Evolutionary conservation across 1,284 basidiomycete genomes (phyloP), one percentile per base, ranked within the genome.

Genomic region (Cryptococcus sp.): DNA sequence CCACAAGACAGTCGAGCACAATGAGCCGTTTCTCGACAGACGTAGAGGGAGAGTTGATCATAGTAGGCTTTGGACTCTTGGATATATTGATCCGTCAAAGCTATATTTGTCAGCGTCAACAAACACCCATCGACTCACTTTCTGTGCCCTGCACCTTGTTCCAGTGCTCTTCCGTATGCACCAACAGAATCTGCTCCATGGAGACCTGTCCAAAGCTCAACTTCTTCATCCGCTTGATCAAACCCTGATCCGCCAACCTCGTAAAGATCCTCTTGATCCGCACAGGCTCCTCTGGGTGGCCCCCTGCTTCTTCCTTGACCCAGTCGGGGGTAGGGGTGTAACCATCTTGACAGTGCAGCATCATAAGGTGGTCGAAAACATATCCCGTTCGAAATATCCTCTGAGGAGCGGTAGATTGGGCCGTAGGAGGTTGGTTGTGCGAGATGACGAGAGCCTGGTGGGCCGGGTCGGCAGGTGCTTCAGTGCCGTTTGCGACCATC

Each of bases 91-190:
- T 81, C 76, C 12, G 79, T 78, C 77, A 89, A 79, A 37, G 79
- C 85, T 93, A 40, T 37, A 19, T n/a, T n/a, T n/a, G 41, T 42
- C 21, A 37, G 23, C 37, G 32, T 22, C 25, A n/a, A 35, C 44
- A 26, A 18, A 34, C 26, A 16, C 18, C 11, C 16, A 24, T 14
- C 19, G 7, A 60, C 67, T 50, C 37, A 71, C 72, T 47, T 34
- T 68, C 66, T 1, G 69, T 83, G 18, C 80, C 82, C 57, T 86
- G 76, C 19, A 98, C 85, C 68, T 89, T 89, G 53, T 91, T 80
- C 91, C 92, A 97, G 58, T 93, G 84, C 45, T 86, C 85, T 58
- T 86, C 81, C 44, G 83, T 85, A 70, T 99, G 94, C 1, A 97
- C 90, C 9, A 95, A 81, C 48, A 87, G 74, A 9, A 84, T 87